Evolutionary conservation across 148 eudicot species (phyloP), one percentile per base, ranked within the genome.

Genomic region (Nepenthes mirabilis): DNA sequence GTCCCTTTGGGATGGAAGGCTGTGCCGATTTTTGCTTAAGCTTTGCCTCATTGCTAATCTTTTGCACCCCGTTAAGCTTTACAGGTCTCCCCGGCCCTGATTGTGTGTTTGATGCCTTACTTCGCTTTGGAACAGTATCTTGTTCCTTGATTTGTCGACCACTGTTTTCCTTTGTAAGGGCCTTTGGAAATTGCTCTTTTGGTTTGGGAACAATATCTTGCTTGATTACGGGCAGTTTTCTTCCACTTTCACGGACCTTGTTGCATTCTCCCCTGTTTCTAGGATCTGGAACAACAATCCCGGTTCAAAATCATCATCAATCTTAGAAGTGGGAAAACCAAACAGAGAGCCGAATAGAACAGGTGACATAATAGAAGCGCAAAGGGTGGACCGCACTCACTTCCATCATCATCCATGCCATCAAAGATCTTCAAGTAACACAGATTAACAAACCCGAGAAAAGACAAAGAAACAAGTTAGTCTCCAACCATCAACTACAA

Each of bases 261-360:
- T 77, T 75, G 72, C 74, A 76, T 72, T 81, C 87, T 73, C 84
- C 82, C 74, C 72, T 61, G 67, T 81, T 80, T 70, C 74, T 79
- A 72, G 83, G 83, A 85, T 91, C 97, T 87, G 83, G 70, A 82
- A 82, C 57, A 72, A 72, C 47, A 50, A 33, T 59, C 76, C 79
- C 65, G 68, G 59, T 56, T 43, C 60, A 73, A 61, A 69, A 59
- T 60, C 64, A 72, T 61, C 58, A 72, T 54, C 45, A 40, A 3
- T 70, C 63, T 61, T 59, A 66, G 11, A 64, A 70, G 78, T 69
- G 73, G 67, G 72, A 77, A 79, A 82, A 74, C 60, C 77, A 57
- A 70, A 62, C 60, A 63, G 62, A 65, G 69, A 78, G 72, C 85
- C 75, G 50, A 71, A 74, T 63, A 73, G 45, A 64, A 74, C 51